Base-by-base conservation (phyloP, 495 filamentous ascomycete genomes). In the Xylaria scruposa region DNA sequence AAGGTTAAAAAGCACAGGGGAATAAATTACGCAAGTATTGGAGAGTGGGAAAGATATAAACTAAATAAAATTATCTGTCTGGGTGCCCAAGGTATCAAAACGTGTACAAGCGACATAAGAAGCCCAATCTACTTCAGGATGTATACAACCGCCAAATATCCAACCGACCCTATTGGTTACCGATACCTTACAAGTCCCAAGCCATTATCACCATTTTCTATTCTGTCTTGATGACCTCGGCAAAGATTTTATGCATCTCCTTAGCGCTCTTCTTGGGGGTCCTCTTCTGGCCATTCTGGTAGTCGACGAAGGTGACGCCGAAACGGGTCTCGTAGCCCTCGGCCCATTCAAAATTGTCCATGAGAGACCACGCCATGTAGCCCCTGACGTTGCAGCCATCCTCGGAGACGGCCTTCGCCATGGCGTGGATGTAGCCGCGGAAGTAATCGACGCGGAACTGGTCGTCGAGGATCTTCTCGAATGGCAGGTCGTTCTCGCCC, bases 281-380 rank as follows among this genome's bases (percentile, higher is more conserved):
- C 49, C 92, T 82, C 85, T 92, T 91, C 85, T 94, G 91, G 40
- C 88, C 88, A 67, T 92, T 88, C 73, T 86, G 84, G 74, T 94
- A 93, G 82, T 93, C 91, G 49, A 94, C 91, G 78, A 85, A 93
- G 7, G 91, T 93, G 58, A 94, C 90, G 49, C 92, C 91, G 75
- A 94, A 94, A 29, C 91, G 85, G n/a, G 92, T 93, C 81, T 92
- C 90, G 79, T 93, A 94, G n/a, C 92, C 91, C 75, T 94, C 92
- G 61, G 92, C 91, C 87, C 87, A 90, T 81, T 89, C 88, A 74
- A 88, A 89, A 78, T 89, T 90, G 72, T 95, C 92, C 86, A 94
- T 88, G 78, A 95, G 86, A 77, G 89, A 91, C 93, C 93, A 95
- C 10, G 91, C 92, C 80, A 94, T 86, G 79, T 94, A 95, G 1